phyloP scores from a whole-genome alignment of 306 rosid genomes.

The Begonia fuchsioides region DNA sequence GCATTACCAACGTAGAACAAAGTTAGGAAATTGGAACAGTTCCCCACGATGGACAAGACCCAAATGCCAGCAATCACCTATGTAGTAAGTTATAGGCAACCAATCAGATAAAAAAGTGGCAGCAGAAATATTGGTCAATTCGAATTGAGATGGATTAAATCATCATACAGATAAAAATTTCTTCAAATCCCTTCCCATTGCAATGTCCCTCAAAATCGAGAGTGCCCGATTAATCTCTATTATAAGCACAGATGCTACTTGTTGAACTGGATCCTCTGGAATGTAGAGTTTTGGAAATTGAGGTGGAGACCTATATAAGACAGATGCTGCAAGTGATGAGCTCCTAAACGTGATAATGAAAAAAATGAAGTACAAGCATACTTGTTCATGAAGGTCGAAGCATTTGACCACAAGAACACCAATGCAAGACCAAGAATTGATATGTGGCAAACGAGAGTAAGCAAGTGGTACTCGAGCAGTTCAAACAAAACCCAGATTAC shows the following conservation, averaged over 20 bases:
- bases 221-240: slow-evolving; percentile 49
- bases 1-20: slow-evolving; percentile 47
- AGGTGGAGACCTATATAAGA: slow-evolving; percentile 51
- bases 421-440: slow-evolving; percentile 37
- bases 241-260: slow-evolving; percentile 41
- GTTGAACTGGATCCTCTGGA: slow-evolving; percentile 54
- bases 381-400: slow-evolving; percentile 65
- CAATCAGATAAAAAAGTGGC: too few species aligned
- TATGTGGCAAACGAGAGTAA: slow-evolving; percentile 53
- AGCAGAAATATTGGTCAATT: too few species aligned
- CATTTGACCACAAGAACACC: slow-evolving; percentile 83
- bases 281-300: slow-evolving; percentile 50
- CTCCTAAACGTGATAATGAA: neutral
- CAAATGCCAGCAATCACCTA: slow-evolving; percentile 54
- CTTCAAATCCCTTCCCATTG: slow-evolving; percentile 69
- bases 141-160: too few species aligned
- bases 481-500: slow-evolving; percentile 58
- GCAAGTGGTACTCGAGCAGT: slow-evolving; percentile 67
- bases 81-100: neutral
- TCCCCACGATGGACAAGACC: slow-evolving; percentile 39
- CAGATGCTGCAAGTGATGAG: neutral
- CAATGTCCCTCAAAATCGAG: slow-evolving; percentile 32
- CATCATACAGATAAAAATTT: slow-evolving; percentile 52
- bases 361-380: slow-evolving; percentile 17
- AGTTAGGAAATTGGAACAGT: slow-evolving; percentile 40